Evolutionary conservation across 495 filamentous ascomycete species (phyloP), one percentile per base, ranked within the genome.

Genomic region (Halenospora varia): DNA sequence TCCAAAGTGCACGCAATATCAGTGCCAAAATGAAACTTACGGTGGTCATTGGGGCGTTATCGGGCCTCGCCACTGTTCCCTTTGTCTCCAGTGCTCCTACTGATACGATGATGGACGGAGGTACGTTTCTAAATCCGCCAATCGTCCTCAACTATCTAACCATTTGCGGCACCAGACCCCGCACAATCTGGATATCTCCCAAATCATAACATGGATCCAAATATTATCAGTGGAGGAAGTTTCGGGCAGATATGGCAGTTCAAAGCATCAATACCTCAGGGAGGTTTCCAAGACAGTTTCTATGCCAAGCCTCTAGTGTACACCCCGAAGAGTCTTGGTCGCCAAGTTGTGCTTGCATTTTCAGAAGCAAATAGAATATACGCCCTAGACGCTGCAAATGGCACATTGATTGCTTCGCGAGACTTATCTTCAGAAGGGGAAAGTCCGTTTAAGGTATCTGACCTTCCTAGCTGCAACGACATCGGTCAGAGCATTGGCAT

Each of bases 121-220:
- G 29, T 35, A 35, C 29, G 29, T 35, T 35, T 35, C 6, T 13
- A 35, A 35, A 4, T 13, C 29, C 4, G 4, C 29, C 4, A 6
- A 13, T 35, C 29, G 4, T 35, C 6, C 29, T 35, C 29, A 35
- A 35, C 13, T 35, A 35, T 35, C 29, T 35, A 35, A 35, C 13
- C 29, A 13, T 35, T 35, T 35, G 29, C 29, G 13, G 13, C 13
- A 35, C 4, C 24, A 47, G 73, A 76, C 59, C 57, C 62, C 25
- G 56, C 62, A 8, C 73, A 74, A 54, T 70, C 71, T 15, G 71
- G 73, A 8, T 76, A 76, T 59, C 65, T 72, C 10, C 67, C 69
- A 22, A 73, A 74, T 59, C 70, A 75, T 53, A 76, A 76, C 44
- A 75, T 76, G 67, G 71, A 76, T 57, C 74, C 73, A 11, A 61